phyloP scores from a whole-genome alignment of 2,329 filamentous ascomycete species.

The Hymenoscyphus salicellus region DNA sequence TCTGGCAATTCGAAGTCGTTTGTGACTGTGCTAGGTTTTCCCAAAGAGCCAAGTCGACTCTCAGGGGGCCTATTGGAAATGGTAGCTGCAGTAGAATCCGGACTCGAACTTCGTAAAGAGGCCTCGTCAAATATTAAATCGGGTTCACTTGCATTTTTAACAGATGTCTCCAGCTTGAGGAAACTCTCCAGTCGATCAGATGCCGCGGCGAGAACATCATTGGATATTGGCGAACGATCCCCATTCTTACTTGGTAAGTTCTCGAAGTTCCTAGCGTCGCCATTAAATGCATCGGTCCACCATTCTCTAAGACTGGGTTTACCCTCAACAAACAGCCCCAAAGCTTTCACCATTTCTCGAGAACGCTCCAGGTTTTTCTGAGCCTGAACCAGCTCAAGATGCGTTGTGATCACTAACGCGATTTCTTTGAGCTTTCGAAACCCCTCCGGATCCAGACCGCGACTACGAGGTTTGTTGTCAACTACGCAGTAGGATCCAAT shows the following conservation, averaged over 20 bases:
- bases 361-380: slow-evolving; percentile 49
- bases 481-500: slow-evolving; percentile 61
- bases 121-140: not conserved
- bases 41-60: not conserved
- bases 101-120: not conserved
- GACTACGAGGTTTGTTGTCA: slow-evolving; percentile 53
- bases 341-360: slow-evolving; percentile 50
- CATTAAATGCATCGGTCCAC: slow-evolving; percentile 12
- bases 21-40: not conserved
- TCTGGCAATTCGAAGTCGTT: not conserved
- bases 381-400: slow-evolving; percentile 55
- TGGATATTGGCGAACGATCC: not conserved
- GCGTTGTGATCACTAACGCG: slow-evolving; percentile 53
- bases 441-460: slow-evolving; percentile 48
- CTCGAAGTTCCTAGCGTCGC: not conserved
- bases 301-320: slow-evolving; percentile 35
- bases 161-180: not conserved
- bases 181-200: not conserved
- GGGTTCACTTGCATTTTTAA: not conserved
- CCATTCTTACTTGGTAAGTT: not conserved
- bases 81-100: not conserved
- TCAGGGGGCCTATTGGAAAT: not conserved
- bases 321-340: slow-evolving; percentile 52
- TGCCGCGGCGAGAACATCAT: not conserved
- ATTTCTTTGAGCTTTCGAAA: slow-evolving; percentile 55